Evolutionary conservation across 495 filamentous ascomycete species (phyloP), one percentile per base, ranked within the genome.

Genomic region (Penicillium cosmopolitanum): DNA sequence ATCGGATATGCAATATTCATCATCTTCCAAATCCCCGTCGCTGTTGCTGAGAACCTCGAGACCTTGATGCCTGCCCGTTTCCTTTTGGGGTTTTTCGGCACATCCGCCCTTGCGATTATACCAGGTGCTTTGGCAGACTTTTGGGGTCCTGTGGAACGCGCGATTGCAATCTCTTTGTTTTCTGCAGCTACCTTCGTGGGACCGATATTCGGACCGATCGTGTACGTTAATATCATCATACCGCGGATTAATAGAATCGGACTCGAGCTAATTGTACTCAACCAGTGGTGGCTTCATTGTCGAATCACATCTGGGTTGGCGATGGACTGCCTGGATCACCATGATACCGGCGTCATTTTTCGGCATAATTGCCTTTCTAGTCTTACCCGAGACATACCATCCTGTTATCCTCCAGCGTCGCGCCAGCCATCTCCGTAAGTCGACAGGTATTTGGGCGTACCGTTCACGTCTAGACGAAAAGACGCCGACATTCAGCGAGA

Each of bases 11-110:
- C 75, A 38, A 36, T 75, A 51, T 85, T 87, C 57, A 68, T 71
- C 12, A 76, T 85, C 59, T 86, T 87, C 63, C 75, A 84, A 50
- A 79, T 87, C 19, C 80, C 80, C 11, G 76, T 82, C 15, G 84
- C 80, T 4, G 75, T 86, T 12, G 83, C 80, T 0, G 68, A 74
- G 31, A 87, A 88, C 58, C 31, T 84, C 0, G 54, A 73, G 42
- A 76, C 76, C 13, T 79, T 88, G 51, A 66, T 89, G 31, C 55
- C 87, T 36, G 77, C 74, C 65, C 80, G 85, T 5, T 84, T 89
- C 59, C 60, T 89, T 10, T 70, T 70, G 0, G 86, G 85, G 5
- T 35, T 79, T 2, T 84, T 87, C 62, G 85, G 80, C 2, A 76
- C 36, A 76, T n/a, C 76, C 84, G 0, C 81, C 85, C 2, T 62